Evolutionary conservation across 208 protist genomes (phyloP), one percentile per base, ranked within the genome.

Genomic region (Willaertia magna): DNA sequence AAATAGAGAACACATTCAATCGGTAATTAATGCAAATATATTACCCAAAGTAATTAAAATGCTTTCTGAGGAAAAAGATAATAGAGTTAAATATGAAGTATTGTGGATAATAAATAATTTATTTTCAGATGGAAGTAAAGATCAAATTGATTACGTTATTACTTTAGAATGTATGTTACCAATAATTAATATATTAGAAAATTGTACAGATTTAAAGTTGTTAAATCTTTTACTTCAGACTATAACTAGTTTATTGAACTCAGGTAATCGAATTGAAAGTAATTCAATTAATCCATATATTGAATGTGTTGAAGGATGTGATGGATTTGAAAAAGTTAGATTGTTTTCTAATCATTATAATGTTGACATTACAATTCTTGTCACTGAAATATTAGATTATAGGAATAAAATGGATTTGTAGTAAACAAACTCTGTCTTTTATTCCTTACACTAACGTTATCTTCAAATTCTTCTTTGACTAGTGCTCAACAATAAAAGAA

Each of bases 11-110:
- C 98, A 99, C 91, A 97, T 99, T 76, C 93, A 88, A 84, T 89
- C 91, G 2, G 90, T 98, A 43, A 93, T 98, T 44, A 88, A 93
- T 40, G 88, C 91, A 76, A 92, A 95, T 83, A 89, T 99, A 59
- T 96, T 98, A 86, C 92, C 90, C 7, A 88, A 92, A 43, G 88
- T 98, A 16, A 91, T 99, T 76, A 85, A 94, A 40, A 93, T 97
- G 46, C 90, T 99, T 26, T 52, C 40, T 48, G 30, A 61, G n/a
- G 89, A 89, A 34, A 76, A 84, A 16, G 95, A 98, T 85, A 95
- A 97, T 74, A 96, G 98, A 46, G 96, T 99, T 34, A 93, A 93
- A 86, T 99, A 99, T 90, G 98, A 99, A 91, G 97, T 97, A 34
- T 94, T 96, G 6, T 99, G 98, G 97, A 94, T 94, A 44, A 92